phyloP scores from a whole-genome alignment of 2,329 filamentous ascomycete genomes.

The Neonectria coccinea region DNA sequence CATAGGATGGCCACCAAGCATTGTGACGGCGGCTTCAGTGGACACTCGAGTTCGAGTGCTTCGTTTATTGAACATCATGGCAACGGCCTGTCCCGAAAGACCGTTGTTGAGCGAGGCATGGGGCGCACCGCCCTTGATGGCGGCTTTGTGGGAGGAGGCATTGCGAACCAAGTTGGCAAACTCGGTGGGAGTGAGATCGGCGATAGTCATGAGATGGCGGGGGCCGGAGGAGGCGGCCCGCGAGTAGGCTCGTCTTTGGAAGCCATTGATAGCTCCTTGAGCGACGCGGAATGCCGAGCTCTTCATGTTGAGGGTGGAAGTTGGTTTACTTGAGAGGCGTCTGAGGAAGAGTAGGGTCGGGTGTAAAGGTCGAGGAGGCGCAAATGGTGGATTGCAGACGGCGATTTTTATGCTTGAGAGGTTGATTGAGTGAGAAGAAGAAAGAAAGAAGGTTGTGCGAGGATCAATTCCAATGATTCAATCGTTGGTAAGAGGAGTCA shows the following conservation, averaged over 20 bases:
- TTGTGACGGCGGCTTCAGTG: constrained; percentile 89
- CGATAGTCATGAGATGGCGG: constrained; percentile 92
- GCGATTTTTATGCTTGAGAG: neutral
- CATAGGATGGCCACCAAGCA: constrained; percentile 94
- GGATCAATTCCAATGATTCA: constrained; percentile 9
- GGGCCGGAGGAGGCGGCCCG: constrained; percentile 58
- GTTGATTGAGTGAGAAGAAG: constrained; percentile 2
- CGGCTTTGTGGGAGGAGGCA: constrained; percentile 80
- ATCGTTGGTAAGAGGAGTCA: constrained; percentile 18
- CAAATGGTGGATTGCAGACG: neutral
- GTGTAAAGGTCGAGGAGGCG: neutral
- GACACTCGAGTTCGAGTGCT: constrained; percentile 94
- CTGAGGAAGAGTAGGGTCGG: neutral
- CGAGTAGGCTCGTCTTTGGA: constrained; percentile 60
- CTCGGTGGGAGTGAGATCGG: constrained; percentile 83
- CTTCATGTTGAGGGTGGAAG: constrained; percentile 48
- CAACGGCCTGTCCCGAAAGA: constrained; percentile 82
- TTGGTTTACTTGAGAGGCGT: neutral
- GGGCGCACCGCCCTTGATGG: constrained; percentile 74
- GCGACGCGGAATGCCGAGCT: constrained; percentile 49
- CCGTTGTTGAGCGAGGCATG: constrained; percentile 69
- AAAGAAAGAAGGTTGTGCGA: neutral
- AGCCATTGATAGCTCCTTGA: constrained; percentile 49
- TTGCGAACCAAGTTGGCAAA: constrained; percentile 85
- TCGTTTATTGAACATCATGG: constrained; percentile 97